Evolutionary conservation across 2,329 filamentous ascomycete genomes (phyloP).

Genomic region (Epichloe baconii): DNA sequence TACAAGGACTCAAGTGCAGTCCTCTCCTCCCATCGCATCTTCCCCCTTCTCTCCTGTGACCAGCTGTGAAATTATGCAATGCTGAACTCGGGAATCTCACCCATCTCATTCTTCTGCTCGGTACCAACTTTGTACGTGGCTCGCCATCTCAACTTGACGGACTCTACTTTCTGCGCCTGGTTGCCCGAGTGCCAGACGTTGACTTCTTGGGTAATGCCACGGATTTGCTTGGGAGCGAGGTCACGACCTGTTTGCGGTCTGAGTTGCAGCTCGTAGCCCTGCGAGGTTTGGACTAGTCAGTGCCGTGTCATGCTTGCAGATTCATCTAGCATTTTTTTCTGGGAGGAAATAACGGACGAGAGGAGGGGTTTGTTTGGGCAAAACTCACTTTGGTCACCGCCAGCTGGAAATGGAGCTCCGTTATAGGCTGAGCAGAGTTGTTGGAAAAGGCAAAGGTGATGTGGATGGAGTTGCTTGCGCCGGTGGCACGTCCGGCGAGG

Average conservation of each 20-base stretch:
- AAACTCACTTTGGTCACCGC: slow-evolving; percentile 73
- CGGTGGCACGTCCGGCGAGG: slow-evolving; percentile 46
- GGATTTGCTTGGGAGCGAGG: slow-evolving; percentile 57
- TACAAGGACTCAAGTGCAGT: no score
- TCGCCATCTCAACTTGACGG: slow-evolving; percentile 85
- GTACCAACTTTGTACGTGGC: slow-evolving; percentile 62
- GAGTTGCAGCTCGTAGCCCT: slow-evolving; percentile 72
- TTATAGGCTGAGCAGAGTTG: slow-evolving; percentile 54
- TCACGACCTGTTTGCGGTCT: slow-evolving; percentile 73
- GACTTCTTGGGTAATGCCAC: slow-evolving; percentile 71
- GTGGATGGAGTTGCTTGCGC: slow-evolving; percentile 44
- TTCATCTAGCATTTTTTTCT: no score
- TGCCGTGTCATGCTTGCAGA: not conserved
- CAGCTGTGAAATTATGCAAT: slow-evolving; percentile 38
- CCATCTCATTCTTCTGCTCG: slow-evolving; percentile 62
- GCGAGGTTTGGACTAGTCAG: not conserved
- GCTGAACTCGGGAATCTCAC: slow-evolving; percentile 68
- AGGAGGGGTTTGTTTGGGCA: no score
- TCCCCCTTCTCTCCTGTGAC: not conserved
- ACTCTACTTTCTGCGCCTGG: slow-evolving; percentile 51
- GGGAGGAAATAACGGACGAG: no score
- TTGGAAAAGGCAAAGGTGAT: slow-evolving; percentile 79
- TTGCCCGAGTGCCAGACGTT: slow-evolving; percentile 62
- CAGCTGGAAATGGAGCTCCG: slow-evolving; percentile 77
- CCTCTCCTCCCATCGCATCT: no score